Evolutionary conservation across 2,329 filamentous ascomycete species (phyloP).

Genomic region (Aulographum hederae): DNA sequence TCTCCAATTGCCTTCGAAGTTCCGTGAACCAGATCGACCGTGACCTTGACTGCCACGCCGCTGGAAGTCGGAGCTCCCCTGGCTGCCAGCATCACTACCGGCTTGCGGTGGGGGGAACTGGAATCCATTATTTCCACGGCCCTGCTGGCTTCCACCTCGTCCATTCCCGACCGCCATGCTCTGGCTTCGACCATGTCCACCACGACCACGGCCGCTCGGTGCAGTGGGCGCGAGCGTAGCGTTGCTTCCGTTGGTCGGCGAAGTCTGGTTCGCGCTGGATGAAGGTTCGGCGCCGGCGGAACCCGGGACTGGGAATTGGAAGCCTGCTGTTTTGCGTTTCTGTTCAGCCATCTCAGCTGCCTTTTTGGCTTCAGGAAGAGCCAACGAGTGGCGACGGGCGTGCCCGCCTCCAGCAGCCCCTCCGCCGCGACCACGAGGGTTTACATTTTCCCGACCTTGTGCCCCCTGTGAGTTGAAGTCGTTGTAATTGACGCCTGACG

Average conservation of each 20-base stretch:
- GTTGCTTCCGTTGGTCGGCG: neutral
- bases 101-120: constrained; percentile 42
- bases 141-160: constrained; percentile 43
- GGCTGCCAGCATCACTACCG: constrained; percentile 27
- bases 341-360: constrained; percentile 92
- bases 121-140: constrained; percentile 55
- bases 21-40: constrained; percentile 66
- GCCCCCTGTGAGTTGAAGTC: constrained; percentile 51
- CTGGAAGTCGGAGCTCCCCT: constrained; percentile 43
- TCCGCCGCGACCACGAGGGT: constrained; percentile 55
- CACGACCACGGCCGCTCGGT: constrained; percentile 21
- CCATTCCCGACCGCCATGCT: constrained; percentile 65
- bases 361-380: constrained; percentile 90
- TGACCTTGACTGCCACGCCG: constrained; percentile 67
- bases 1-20: constrained; percentile 97
- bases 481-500: constrained; percentile 72
- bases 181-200: constrained; percentile 61
- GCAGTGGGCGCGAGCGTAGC: constrained; percentile 6
- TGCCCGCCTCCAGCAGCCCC: constrained; percentile 56
- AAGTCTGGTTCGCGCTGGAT: neutral
- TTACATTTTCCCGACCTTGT: constrained; percentile 48
- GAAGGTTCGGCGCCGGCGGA: constrained; percentile 26
- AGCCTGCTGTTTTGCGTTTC: constrained; percentile 83
- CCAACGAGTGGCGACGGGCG: constrained; percentile 84
- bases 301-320: constrained; percentile 77